phyloP scores from a whole-genome alignment of 768 basidiomycete genomes.

The Kondoa malvinella region DNA sequence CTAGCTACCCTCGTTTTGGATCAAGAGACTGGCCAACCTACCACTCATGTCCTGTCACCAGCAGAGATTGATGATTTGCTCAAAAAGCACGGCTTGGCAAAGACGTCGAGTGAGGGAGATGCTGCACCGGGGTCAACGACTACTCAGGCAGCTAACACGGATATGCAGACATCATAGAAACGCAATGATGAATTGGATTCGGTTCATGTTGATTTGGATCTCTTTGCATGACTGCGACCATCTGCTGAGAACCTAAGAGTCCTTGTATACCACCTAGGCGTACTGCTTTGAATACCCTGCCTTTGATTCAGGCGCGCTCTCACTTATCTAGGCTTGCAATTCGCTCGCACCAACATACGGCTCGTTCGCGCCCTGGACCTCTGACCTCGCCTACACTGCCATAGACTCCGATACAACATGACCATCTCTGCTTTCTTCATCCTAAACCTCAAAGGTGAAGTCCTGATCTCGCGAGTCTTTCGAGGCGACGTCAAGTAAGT shows the following conservation, averaged over 20 bases:
- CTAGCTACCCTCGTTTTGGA: constrained; percentile 87
- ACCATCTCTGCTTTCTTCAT: constrained; percentile 34
- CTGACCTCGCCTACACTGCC: too few species aligned
- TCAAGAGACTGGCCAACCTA: constrained; percentile 33
- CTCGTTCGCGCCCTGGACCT: too few species aligned
- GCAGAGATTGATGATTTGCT: constrained; percentile 29
- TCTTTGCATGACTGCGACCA: too few species aligned
- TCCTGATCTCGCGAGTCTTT: constrained; percentile 88
- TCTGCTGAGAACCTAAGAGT: constrained; percentile 3
- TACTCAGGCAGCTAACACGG: neutral
- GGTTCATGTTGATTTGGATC: neutral
- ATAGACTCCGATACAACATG: too few species aligned
- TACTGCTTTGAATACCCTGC: too few species aligned
- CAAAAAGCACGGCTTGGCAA: constrained; percentile 27
- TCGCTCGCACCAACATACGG: too few species aligned
- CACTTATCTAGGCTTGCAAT: too few species aligned
- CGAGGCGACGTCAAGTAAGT: constrained; percentile 88
- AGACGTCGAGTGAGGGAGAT: constrained; percentile 25
- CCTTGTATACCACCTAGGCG: too few species aligned
- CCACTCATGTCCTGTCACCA: constrained; percentile 27
- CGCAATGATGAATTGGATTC: neutral
- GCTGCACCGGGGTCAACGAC: neutral
- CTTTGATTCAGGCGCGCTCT: too few species aligned
- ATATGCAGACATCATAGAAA: neutral
- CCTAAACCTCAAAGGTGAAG: constrained; percentile 98